A percentile compares a stretch with the other conserved stretches of the same genome.
phyloP scores from a whole-genome alignment of 345 rosid species.

The Gossypioides kirkii region DNA sequence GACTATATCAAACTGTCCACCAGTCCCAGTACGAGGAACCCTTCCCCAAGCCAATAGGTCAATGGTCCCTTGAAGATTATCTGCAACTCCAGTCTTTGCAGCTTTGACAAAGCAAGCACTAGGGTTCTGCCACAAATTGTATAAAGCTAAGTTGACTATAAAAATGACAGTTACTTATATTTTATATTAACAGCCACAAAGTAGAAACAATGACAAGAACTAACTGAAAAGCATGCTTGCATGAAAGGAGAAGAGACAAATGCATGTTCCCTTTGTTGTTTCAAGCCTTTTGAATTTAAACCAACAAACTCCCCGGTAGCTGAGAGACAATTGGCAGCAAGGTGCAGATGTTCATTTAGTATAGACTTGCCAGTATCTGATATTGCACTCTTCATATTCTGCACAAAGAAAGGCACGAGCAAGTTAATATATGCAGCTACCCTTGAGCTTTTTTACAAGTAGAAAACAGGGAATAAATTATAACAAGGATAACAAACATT shows the following conservation, averaged over 20 bases:
- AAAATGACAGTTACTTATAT: neutral
- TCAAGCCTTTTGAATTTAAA: conserved; percentile 66
- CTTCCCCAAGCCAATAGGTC: conserved; percentile 91
- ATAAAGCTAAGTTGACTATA: neutral
- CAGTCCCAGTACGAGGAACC: conserved; percentile 65
- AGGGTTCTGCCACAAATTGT: conserved; percentile 56
- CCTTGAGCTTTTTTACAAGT: neutral
- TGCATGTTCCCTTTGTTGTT: conserved; percentile 54
- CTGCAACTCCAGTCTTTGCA: conserved; percentile 63
- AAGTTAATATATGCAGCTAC: neutral
- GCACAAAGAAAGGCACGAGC: conserved; percentile 18
- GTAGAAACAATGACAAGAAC: conserved; percentile 21
- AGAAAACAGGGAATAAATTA: neutral
- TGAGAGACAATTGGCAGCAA: conserved; percentile 65
- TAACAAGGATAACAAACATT: conserved; percentile 37
- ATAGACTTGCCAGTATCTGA: conserved; percentile 73
- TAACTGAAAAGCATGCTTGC: conserved; percentile 92
- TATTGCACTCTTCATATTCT: conserved; percentile 75
- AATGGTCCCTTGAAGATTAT: conserved; percentile 69
- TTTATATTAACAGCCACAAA: conserved; percentile 5
- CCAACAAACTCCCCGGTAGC: conserved; percentile 87
- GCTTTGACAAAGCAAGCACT: conserved; percentile 75
- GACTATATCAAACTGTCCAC: conserved; percentile 67
- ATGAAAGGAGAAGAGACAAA: conserved; percentile 64
- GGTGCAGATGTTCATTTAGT: conserved; percentile 62